Evolutionary conservation across 2,329 filamentous ascomycete genomes (phyloP).

Genomic region (Aquanectria penicillioides): DNA sequence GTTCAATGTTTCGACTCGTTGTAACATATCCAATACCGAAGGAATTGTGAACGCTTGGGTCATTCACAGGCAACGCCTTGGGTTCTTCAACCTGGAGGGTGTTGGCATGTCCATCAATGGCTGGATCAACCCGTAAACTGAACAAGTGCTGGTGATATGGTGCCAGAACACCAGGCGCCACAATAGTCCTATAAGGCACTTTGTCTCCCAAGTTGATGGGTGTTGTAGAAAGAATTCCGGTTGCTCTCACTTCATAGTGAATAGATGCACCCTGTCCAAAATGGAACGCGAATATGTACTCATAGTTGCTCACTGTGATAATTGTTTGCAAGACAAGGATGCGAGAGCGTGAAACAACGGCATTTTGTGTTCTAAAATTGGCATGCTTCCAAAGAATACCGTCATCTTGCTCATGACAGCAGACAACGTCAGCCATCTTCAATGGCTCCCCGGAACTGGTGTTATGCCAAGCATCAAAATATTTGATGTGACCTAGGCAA

Average conservation of each 20-base stretch:
- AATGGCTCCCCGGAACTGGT: constrained; percentile 44
- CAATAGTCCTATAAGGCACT: constrained; percentile 67
- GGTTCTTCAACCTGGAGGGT: constrained; percentile 56
- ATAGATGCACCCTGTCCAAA: constrained; percentile 63
- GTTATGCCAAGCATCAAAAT: constrained; percentile 48
- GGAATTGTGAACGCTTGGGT: constrained; percentile 58
- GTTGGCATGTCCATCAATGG: constrained; percentile 68
- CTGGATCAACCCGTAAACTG: constrained; percentile 71
- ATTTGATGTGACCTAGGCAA: constrained; percentile 60
- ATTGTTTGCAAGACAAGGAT: constrained; percentile 70
- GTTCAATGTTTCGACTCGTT: constrained; percentile 52
- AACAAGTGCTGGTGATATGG: constrained; percentile 78
- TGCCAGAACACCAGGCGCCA: constrained; percentile 69
- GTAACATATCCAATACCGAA: constrained; percentile 60
- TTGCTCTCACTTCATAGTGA: constrained; percentile 48
- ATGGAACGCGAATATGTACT: constrained; percentile 58
- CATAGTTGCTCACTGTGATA: constrained; percentile 72
- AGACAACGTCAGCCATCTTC: constrained; percentile 48
- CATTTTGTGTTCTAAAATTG: constrained; percentile 66
- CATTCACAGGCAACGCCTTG: constrained; percentile 53
- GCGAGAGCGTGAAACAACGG: constrained; percentile 64
- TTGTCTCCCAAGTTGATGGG: constrained; percentile 63
- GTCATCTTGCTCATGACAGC: constrained; percentile 50
- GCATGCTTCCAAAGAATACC: constrained; percentile 72
- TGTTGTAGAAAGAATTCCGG: constrained; percentile 55